Evolutionary conservation across 1,284 basidiomycete genomes (phyloP), one percentile per base, ranked within the genome.

Genomic region (Irpex lacteus): DNA sequence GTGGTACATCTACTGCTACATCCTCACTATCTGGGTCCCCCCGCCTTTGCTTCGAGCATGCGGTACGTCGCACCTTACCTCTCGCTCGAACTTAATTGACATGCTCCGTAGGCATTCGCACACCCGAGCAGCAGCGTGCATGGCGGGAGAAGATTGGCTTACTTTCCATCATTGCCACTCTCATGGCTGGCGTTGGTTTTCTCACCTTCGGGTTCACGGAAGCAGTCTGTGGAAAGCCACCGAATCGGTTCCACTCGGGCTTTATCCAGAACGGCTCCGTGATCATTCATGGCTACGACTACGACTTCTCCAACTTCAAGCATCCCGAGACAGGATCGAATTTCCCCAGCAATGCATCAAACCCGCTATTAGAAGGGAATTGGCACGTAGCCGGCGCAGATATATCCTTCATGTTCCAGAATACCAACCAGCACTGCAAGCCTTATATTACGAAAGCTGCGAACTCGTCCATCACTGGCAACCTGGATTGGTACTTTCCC

Each of bases 151-250:
- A 99, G 82, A 96, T 98, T 78, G 97, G 97, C 40, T 85, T 99
- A 37, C 81, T 99, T 63, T 81, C 83, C 68, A 85, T 98, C 76
- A 94, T 98, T 70, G 74, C 86, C 15, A 6, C 76, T 19, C 85
- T 96, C 69, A 98, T 99, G 97, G 91, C 91, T 21, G 85, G 82
- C 57, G 98, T 99, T 74, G 97, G 96, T 77, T 99, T 96, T 86
- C 84, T 99, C 74, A 99, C 97, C 1, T 99, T 99, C 78, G 97
- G 98, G n/a, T 99, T 99, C 82, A 98, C 96, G 3, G 87, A 96
- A 73, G 81, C 90, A 60, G 96, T 99, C 40, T 99, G 97, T 76
- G 94, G 95, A 47, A 90, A 82, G 53, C 92, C 94, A 19, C 84
- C 90, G 36, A 87, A 90, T 61, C 89, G 95, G 15, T 96, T 87